Evolutionary conservation across 1,284 basidiomycete species (phyloP).

Genomic region (Trichosporon asahii): DNA sequence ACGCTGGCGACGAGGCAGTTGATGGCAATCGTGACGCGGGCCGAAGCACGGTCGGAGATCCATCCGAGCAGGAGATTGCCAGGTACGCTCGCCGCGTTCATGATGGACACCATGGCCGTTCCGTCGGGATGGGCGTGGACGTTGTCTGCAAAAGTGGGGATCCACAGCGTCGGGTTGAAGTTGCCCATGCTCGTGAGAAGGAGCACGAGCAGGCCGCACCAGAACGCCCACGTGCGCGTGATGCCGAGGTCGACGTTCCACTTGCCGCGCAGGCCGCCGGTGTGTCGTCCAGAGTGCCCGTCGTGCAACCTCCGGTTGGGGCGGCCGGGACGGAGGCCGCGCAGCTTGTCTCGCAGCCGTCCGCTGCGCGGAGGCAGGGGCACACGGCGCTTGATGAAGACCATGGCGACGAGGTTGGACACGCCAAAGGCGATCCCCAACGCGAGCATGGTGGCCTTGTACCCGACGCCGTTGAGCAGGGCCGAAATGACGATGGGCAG

Average conservation of each 20-base stretch:
- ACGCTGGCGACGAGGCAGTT: constrained; percentile 40
- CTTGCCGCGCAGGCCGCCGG: background rate
- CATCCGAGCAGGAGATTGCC: constrained; percentile 44
- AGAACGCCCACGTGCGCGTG: constrained; percentile 30
- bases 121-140: constrained; percentile 40
- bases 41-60: constrained; percentile 41
- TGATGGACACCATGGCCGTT: constrained; percentile 44
- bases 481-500: constrained; percentile 46
- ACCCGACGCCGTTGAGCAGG: constrained; percentile 44
- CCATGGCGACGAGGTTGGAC: constrained; percentile 35
- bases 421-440: constrained; percentile 39
- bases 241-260: constrained; percentile 30
- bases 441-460: constrained; percentile 46
- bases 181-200: constrained; percentile 46
- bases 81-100: constrained; percentile 40
- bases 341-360: constrained; percentile 1
- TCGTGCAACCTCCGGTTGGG: background rate
- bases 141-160: constrained; percentile 46
- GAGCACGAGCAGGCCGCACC: constrained; percentile 37
- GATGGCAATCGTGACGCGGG: constrained; percentile 34
- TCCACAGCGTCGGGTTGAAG: constrained; percentile 49
- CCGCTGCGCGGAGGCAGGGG: constrained; percentile 24
- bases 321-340: background rate
- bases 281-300: background rate
- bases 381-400: constrained; percentile 46